Conservation (phyloP, 495 filamentous ascomycete species). For the Penicillium canescens region DNA sequence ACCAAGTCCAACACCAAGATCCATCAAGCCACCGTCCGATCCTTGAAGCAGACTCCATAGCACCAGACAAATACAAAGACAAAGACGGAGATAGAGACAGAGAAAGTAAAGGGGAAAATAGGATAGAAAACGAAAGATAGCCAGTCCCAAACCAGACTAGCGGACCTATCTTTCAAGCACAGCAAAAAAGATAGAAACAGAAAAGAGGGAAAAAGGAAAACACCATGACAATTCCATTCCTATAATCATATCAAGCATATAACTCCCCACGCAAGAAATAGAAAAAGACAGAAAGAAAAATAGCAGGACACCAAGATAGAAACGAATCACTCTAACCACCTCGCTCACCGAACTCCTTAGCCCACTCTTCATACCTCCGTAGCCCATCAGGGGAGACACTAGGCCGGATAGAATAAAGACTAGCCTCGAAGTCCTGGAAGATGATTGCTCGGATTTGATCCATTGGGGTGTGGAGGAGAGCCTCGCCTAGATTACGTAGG, state of each 20-base stretch:
- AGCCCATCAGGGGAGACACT: conserved; percentile 86
- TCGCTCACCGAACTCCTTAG: conserved; percentile 86
- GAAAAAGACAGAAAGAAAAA: neutral
- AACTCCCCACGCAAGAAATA: neutral
- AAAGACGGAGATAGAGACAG: too few relatives aligned
- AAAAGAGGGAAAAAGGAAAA: neutral
- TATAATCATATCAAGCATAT: neutral
- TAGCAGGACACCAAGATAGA: neutral
- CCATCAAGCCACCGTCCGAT: too few relatives aligned
- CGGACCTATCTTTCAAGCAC: too few relatives aligned
- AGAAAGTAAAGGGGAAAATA: too few relatives aligned
- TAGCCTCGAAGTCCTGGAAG: conserved; percentile 81
- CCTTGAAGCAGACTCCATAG: too few relatives aligned
- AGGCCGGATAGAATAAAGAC: conserved; percentile 81
- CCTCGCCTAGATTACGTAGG: conserved; percentile 86
- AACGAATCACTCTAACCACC: conserved; percentile 57
- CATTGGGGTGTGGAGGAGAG: conserved; percentile 84
- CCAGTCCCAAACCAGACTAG: too few relatives aligned
- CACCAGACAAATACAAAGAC: too few relatives aligned
- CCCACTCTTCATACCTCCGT: conserved; percentile 91
- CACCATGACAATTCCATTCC: neutral
- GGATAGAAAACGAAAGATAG: too few relatives aligned
- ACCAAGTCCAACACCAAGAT: too few relatives aligned
- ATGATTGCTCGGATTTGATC: conserved; percentile 90
- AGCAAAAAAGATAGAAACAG: too few relatives aligned